A percentile compares a stretch with the other conserved stretches of the same genome.
Evolutionary conservation across 192 early-diverging fungal genomes (phyloP).

Genomic region (Linnemannia exigua): DNA sequence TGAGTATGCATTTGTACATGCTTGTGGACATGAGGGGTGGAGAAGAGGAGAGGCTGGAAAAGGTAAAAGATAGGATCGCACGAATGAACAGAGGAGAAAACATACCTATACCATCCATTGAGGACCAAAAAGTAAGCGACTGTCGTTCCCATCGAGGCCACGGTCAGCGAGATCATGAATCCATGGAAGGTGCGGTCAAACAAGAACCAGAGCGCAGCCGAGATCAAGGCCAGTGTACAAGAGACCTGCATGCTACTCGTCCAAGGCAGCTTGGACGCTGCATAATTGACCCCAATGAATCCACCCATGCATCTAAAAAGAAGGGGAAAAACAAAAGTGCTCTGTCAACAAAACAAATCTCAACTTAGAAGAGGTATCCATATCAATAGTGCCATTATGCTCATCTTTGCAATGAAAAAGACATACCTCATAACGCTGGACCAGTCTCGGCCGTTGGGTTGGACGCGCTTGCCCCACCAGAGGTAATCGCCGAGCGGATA

Average conservation of each 20-base stretch:
- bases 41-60: background rate
- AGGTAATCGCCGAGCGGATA: constrained; percentile 70
- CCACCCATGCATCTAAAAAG: constrained; percentile 59
- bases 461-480: constrained; percentile 58
- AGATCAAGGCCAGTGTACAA: constrained; percentile 68
- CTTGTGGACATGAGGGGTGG: background rate
- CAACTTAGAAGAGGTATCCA: background rate
- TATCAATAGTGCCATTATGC: background rate
- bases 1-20: background rate
- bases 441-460: constrained; percentile 63
- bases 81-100: constrained; percentile 1
- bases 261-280: constrained; percentile 75
- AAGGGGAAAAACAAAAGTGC: background rate
- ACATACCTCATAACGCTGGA: constrained; percentile 67
- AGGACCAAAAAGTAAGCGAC: constrained; percentile 70
- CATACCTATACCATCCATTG: constrained; percentile 74
- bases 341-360: background rate
- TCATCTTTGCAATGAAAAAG: background rate
- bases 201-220: constrained; percentile 76
- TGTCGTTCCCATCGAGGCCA: constrained; percentile 71
- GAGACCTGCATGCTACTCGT: constrained; percentile 71
- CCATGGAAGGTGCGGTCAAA: constrained; percentile 81
- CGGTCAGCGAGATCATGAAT: constrained; percentile 66
- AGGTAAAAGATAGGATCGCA: background rate
- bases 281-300: constrained; percentile 76